These are phyloP conservation scores for Ogataea trehaloabstinens DNA, from an alignment of 805 yeast species.

Conservation along the genomic window DNA sequence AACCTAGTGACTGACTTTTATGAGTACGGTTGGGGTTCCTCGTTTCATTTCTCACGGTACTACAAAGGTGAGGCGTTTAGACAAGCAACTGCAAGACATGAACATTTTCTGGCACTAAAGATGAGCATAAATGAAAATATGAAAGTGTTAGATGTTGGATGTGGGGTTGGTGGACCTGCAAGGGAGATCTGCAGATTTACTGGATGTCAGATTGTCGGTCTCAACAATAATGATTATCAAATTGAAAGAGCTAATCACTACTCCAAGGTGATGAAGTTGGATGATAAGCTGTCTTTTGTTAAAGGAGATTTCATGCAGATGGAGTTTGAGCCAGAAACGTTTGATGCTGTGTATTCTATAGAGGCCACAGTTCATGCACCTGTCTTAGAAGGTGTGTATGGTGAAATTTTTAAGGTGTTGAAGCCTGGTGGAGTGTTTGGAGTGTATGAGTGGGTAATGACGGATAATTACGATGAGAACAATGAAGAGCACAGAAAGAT, in stretches of 20 bases:
- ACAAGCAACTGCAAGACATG: slow-evolving; percentile 96
- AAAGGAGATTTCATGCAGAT: slow-evolving; percentile 99
- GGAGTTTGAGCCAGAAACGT: slow-evolving; percentile 88
- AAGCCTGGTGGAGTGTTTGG: slow-evolving; percentile 98
- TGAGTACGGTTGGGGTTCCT: slow-evolving; percentile 99
- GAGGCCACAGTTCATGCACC: slow-evolving; percentile 99
- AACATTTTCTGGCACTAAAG: slow-evolving; percentile 87
- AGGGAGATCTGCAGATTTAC: slow-evolving; percentile 94
- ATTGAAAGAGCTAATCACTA: slow-evolving; percentile 86
- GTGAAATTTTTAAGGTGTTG: slow-evolving; percentile 89
- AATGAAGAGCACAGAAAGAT: slow-evolving; percentile 90
- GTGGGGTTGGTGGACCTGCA: slow-evolving; percentile 99
- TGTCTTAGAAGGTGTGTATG: slow-evolving; percentile 89
- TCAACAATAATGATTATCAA: slow-evolving; percentile 97
- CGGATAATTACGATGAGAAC: slow-evolving; percentile 83
- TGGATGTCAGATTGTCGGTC: slow-evolving; percentile 80
- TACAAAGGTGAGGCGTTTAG: slow-evolving; percentile 90
- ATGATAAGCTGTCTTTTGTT: slow-evolving; percentile 75
- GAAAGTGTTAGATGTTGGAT: slow-evolving; percentile 95
- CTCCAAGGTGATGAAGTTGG: slow-evolving; percentile 63
- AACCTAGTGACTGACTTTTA: slow-evolving; percentile 96
- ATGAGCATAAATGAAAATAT: slow-evolving; percentile 76
- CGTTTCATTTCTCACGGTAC: slow-evolving; percentile 95
- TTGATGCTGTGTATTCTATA: slow-evolving; percentile 96
- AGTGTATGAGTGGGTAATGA: slow-evolving; percentile 99